These are phyloP conservation scores for Mycena floridula DNA, from an alignment of 768 basidiomycete genomes.

Conservation along the genomic window DNA sequence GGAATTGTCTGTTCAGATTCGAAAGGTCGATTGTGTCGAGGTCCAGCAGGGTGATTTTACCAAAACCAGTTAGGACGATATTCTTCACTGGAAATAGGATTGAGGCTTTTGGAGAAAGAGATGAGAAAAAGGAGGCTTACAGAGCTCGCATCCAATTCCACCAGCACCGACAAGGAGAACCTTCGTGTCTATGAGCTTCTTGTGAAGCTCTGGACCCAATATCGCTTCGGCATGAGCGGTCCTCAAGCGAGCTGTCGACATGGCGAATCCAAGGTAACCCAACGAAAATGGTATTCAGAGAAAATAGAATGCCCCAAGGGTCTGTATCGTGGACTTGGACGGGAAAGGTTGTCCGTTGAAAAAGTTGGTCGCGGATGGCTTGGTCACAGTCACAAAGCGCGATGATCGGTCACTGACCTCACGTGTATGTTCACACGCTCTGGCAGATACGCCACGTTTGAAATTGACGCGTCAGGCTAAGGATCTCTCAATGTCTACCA, in stretches of 20 bases:
- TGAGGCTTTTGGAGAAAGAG: neutral
- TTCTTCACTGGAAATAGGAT: slow-evolving; percentile 72
- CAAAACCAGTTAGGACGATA: slow-evolving; percentile 88
- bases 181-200: slow-evolving; percentile 52
- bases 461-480: too few relatives aligned
- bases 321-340: too few relatives aligned
- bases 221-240: slow-evolving; percentile 68
- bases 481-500: too few relatives aligned
- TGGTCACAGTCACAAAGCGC: too few relatives aligned
- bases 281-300: too few relatives aligned
- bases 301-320: too few relatives aligned
- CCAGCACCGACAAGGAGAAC: slow-evolving; percentile 93
- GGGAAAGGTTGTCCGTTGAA: too few relatives aligned
- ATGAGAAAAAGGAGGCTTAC: slow-evolving; percentile 37
- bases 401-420: too few relatives aligned
- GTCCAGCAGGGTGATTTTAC: slow-evolving; percentile 88
- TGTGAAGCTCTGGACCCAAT: slow-evolving; percentile 67
- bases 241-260: slow-evolving; percentile 46
- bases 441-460: too few relatives aligned
- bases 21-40: slow-evolving; percentile 98
- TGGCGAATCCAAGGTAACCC: too few relatives aligned
- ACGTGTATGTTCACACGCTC: too few relatives aligned
- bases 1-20: slow-evolving; percentile 94
- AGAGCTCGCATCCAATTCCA: slow-evolving; percentile 94
- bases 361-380: too few relatives aligned